Evolutionary conservation across 495 filamentous ascomycete genomes (phyloP).

Genomic region (Lophium mytilinum): DNA sequence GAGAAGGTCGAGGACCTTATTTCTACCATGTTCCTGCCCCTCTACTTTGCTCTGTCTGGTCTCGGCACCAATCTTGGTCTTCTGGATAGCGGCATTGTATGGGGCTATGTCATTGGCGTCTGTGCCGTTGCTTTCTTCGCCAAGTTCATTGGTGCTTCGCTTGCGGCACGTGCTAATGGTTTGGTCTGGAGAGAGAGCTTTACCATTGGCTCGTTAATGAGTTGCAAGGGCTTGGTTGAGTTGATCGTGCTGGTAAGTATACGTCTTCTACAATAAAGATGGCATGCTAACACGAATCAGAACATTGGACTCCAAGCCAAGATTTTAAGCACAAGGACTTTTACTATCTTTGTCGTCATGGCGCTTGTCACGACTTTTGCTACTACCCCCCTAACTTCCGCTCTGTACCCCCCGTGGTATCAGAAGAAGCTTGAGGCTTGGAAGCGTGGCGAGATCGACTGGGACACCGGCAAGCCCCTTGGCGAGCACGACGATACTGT

Average conservation of each 20-base stretch:
- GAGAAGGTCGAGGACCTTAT: slow-evolving; percentile 97
- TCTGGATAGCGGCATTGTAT: slow-evolving; percentile 72
- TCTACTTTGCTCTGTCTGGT: slow-evolving; percentile 93
- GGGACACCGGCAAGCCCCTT: slow-evolving; percentile 62
- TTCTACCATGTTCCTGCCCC: slow-evolving; percentile 76
- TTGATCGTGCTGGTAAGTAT: slow-evolving; percentile 79
- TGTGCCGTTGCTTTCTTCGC: slow-evolving; percentile 74
- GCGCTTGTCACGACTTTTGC: slow-evolving; percentile 86
- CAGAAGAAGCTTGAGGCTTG: slow-evolving; percentile 86
- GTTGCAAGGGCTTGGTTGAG: slow-evolving; percentile 93
- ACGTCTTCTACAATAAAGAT: not conserved
- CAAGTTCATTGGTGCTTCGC: slow-evolving; percentile 77
- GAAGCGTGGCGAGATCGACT: slow-evolving; percentile 87
- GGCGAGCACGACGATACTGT: slow-evolving; percentile 35
- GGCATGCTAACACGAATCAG: slow-evolving; percentile 36
- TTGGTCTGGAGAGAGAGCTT: slow-evolving; percentile 91
- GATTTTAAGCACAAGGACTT: slow-evolving; percentile 78
- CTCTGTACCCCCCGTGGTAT: slow-evolving; percentile 81
- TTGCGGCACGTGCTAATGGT: slow-evolving; percentile 69
- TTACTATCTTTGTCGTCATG: slow-evolving; percentile 99
- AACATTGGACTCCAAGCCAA: slow-evolving; percentile 92
- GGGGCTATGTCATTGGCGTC: slow-evolving; percentile 87
- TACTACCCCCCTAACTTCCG: slow-evolving; percentile 74
- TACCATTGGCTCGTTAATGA: slow-evolving; percentile 89
- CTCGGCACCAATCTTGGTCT: slow-evolving; percentile 83